These are phyloP conservation scores for Cryphonectria japonica DNA, from an alignment of 2,329 filamentous ascomycete genomes.

Conservation along the genomic window DNA sequence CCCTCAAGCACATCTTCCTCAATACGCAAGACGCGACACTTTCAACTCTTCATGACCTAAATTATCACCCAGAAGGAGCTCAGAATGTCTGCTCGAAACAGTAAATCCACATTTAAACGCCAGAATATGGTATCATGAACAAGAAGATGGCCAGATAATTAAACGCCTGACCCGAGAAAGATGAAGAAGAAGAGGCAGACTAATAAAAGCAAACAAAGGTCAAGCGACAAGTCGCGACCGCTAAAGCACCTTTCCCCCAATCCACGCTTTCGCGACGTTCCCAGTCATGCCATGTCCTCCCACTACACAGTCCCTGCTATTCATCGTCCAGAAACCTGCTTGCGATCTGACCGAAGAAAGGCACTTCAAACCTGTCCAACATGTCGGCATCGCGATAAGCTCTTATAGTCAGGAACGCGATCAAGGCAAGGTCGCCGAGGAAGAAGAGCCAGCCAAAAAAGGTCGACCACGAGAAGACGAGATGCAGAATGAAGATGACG, in stretches of 20 bases:
- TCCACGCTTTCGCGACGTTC: neutral
- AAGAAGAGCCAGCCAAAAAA: slow-evolving; percentile 86
- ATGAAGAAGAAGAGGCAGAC: neutral
- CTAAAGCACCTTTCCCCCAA: no score
- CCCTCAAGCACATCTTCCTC: neutral
- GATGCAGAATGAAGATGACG: slow-evolving; percentile 73
- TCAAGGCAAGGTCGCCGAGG: slow-evolving; percentile 72
- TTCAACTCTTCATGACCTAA: neutral
- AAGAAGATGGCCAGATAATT: neutral
- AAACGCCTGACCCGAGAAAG: neutral
- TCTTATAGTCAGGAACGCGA: slow-evolving; percentile 74
- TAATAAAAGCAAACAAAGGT: neutral
- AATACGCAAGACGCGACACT: neutral
- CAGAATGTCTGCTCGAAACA: neutral
- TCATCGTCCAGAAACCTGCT: slow-evolving; percentile 92
- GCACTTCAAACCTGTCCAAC: slow-evolving; percentile 78
- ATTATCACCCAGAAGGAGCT: neutral
- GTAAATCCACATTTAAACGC: neutral
- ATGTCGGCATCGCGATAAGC: slow-evolving; percentile 83
- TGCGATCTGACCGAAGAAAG: slow-evolving; percentile 82
- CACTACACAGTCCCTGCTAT: slow-evolving; percentile 29
- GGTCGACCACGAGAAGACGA: slow-evolving; percentile 83
- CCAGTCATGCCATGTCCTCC: neutral
- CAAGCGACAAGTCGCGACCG: neutral
- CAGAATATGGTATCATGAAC: slow-evolving; percentile 23